Evolutionary conservation across 768 basidiomycete genomes (phyloP), one percentile per base, ranked within the genome.

Genomic region (Lepiota subincarnata): DNA sequence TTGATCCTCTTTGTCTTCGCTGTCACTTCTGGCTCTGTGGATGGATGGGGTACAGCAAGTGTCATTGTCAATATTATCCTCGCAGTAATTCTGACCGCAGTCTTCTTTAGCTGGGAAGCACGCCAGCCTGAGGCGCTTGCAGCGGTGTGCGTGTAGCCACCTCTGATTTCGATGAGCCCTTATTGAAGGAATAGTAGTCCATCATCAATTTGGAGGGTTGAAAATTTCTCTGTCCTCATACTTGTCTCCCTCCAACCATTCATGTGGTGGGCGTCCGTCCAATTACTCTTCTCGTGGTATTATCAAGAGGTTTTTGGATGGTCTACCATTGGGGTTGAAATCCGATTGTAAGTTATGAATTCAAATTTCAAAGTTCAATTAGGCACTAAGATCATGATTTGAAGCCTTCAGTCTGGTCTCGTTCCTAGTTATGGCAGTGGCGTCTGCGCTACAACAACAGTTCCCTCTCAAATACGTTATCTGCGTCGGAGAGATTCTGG

Each of bases 61-160:
- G 77, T 82, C 51, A 62, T 83, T 45, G 68, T 65, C 3, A 74
- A 78, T 0, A 65, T 84, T 36, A 61, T 79, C 8, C 58, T 82
- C 31, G 75, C 80, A 4, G 60, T 79, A 53, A 31, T 73, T 7
- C 55, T 77, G 10, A 59, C 66, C 35, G 57, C 64, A 22, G 63
- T 49, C 0, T 84, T 84, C 68, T 78, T 84, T 64, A 65, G 71
- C 47, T 82, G 75, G 73, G 80, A 83, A 57, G 64, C 71, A 7
- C 40, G 58, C 0, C 61, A 79, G 12, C 74, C 73, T 1, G 57
- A 60, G 13, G 64, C 75, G 11, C 62, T 60, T 4, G 79, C 82
- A 10, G 72, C 74, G 4, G 61, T 78, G 75, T 76, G 58, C 39
- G 73, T 59, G 26, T 28, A 28, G 26, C 26, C 26, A 28, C 26